Conservation (phyloP, 208 protist genomes). For the Leishmania lainsoni region DNA sequence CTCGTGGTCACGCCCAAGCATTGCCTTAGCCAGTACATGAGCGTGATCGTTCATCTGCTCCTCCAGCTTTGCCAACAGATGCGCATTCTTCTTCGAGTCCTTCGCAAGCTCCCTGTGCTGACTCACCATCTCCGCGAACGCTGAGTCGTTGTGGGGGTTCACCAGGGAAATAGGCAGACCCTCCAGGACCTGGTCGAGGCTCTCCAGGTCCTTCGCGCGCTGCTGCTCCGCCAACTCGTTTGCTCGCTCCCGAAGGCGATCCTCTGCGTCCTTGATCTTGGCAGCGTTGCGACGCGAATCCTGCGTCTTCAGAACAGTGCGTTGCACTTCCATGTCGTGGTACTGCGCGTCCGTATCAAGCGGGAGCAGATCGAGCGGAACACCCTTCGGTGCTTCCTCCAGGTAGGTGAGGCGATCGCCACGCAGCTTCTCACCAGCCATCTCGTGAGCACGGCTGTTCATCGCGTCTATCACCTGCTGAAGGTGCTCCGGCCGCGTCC, state of each 20-base stretch:
- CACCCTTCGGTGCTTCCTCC: conserved; percentile 49
- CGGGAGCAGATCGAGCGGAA: conserved; percentile 63
- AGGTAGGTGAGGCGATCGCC: conserved; percentile 67
- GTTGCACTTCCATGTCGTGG: conserved; percentile 66
- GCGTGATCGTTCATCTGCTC: conserved; percentile 70
- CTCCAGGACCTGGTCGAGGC: conserved; percentile 59
- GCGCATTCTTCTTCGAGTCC: conserved; percentile 47
- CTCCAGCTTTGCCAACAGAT: conserved; percentile 46
- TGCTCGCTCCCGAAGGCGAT: conserved; percentile 58
- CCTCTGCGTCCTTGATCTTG: conserved; percentile 72
- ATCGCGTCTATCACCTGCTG: conserved; percentile 50
- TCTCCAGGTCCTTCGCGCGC: conserved; percentile 57
- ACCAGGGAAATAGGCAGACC: conserved; percentile 60
- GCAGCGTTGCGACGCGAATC: conserved; percentile 63
- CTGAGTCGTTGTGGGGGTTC: conserved; percentile 55
- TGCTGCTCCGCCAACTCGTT: conserved; percentile 69
- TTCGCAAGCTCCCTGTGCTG: conserved; percentile 52
- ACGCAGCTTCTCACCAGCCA: conserved; percentile 57
- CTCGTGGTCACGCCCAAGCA: conserved; percentile 49
- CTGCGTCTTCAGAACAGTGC: conserved; percentile 55
- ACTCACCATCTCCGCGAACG: conserved; percentile 60
- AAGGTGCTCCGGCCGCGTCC: conserved; percentile 32
- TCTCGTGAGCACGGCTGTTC: conserved; percentile 66
- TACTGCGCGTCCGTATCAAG: conserved; percentile 69
- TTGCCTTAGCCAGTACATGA: conserved; percentile 55